Evolutionary conservation across 176 grass and related monocot species (phyloP).

Genomic region (Aegilops tauschii): DNA sequence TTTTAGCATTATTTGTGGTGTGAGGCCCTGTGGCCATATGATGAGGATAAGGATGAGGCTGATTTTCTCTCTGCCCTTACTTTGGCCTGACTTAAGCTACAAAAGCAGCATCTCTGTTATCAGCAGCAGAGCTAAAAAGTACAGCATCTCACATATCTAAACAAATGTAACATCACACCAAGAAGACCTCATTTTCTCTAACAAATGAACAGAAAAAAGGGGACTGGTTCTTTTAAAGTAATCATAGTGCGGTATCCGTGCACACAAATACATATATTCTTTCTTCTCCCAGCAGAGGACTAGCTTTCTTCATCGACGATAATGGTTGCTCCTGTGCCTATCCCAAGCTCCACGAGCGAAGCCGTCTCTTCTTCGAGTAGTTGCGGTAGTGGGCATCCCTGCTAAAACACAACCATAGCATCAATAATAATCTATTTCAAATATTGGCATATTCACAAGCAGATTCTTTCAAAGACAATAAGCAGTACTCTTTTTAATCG

Average conservation of each 20-base stretch:
- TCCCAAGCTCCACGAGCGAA: constrained; percentile 66
- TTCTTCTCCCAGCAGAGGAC: background rate
- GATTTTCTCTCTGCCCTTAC: too few species aligned
- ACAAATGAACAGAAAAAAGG: background rate
- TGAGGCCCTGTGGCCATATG: background rate
- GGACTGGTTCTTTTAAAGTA: background rate
- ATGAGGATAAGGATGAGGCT: background rate
- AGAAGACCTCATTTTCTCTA: background rate
- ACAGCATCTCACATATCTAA: too few species aligned
- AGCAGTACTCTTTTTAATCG: background rate
- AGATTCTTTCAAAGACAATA: background rate
- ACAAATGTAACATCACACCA: background rate
- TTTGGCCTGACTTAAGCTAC: too few species aligned
- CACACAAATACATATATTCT: background rate
- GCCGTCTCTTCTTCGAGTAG: constrained; percentile 72
- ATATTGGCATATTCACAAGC: background rate
- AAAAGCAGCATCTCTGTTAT: too few species aligned
- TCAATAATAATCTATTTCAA: background rate
- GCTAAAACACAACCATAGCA: background rate
- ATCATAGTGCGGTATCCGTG: background rate
- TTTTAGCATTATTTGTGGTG: background rate
- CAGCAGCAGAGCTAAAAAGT: too few species aligned
- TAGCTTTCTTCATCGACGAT: constrained; percentile 86
- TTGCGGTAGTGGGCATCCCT: constrained; percentile 67
- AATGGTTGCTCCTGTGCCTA: constrained; percentile 56